Evolutionary conservation across 2,329 filamentous ascomycete species (phyloP).

Genomic region (Monosporascus sp.): DNA sequence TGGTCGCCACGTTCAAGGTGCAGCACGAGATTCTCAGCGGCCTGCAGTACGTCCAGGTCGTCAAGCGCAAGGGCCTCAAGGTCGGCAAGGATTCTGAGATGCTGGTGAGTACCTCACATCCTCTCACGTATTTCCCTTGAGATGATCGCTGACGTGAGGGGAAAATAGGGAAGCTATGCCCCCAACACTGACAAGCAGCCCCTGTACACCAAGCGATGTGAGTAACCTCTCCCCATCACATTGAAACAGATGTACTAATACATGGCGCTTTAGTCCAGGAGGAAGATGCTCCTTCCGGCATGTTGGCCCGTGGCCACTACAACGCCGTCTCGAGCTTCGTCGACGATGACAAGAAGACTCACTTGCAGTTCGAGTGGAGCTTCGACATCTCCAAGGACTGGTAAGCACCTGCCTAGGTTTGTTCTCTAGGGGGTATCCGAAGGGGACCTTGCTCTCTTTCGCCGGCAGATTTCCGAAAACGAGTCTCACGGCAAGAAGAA

Average conservation of each 20-base stretch:
- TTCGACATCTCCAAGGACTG: conserved; percentile 98
- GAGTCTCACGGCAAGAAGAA: not conserved
- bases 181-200: conserved; percentile 87
- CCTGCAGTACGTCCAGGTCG: conserved; percentile 90
- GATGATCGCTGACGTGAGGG: conserved; percentile 18
- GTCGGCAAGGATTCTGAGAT: conserved; percentile 96
- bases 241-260: not conserved
- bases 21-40: conserved; percentile 95
- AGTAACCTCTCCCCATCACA: conserved; percentile 30
- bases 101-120: conserved; percentile 61
- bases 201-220: conserved; percentile 87
- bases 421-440: no score
- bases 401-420: conserved; percentile 39
- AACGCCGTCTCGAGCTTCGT: conserved; percentile 84
- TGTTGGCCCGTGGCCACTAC: conserved; percentile 88
- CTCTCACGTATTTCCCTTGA: not conserved
- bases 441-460: no score
- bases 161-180: conserved; percentile 74
- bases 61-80: conserved; percentile 82
- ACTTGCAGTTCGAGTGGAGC: conserved; percentile 90
- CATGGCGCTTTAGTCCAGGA: conserved; percentile 61
- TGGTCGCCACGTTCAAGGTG: conserved; percentile 91
- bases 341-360: conserved; percentile 88
- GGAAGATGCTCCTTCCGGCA: conserved; percentile 87
- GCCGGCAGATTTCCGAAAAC: not conserved